Percentiles rank a stretch among this genome's conserved stretches.
phyloP scores from a whole-genome alignment of 345 rosid genomes.

The Microthlaspi erraticum region DNA sequence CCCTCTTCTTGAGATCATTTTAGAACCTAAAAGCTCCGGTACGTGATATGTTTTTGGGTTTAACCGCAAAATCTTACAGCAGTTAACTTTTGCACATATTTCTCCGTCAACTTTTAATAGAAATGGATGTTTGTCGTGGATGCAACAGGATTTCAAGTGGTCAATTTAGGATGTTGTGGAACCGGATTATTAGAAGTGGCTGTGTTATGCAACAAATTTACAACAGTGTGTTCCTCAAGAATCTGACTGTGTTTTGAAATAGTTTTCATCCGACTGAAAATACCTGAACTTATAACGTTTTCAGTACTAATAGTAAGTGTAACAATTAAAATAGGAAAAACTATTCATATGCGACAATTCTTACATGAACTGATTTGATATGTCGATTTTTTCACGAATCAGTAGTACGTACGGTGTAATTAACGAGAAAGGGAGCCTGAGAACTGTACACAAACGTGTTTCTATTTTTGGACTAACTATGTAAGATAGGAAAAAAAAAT shows the following conservation, averaged over 20 bases:
- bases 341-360: conserved; percentile 9
- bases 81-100: neutral
- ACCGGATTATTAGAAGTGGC: conserved; percentile 60
- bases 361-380: conserved; percentile 6
- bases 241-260: conserved; percentile 65
- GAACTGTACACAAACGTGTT: conserved; percentile 8
- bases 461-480: too few species aligned
- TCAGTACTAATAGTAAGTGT: neutral
- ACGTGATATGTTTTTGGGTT: neutral
- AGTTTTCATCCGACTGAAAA: conserved; percentile 67
- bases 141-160: conserved; percentile 57
- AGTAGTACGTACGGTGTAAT: neutral
- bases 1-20: conserved; percentile 48
- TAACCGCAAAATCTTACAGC: neutral
- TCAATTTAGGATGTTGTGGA: conserved; percentile 62
- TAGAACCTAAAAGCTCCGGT: conserved; percentile 57
- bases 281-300: conserved; percentile 37
- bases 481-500: neutral
- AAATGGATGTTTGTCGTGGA: conserved; percentile 1
- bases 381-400: neutral
- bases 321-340: neutral
- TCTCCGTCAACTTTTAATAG: neutral
- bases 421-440: neutral
- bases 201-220: conserved; percentile 43
- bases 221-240: conserved; percentile 46